These are phyloP conservation scores for Alternaria sp. DNA, from an alignment of 2,329 filamentous ascomycete species.

Conservation along the genomic window DNA sequence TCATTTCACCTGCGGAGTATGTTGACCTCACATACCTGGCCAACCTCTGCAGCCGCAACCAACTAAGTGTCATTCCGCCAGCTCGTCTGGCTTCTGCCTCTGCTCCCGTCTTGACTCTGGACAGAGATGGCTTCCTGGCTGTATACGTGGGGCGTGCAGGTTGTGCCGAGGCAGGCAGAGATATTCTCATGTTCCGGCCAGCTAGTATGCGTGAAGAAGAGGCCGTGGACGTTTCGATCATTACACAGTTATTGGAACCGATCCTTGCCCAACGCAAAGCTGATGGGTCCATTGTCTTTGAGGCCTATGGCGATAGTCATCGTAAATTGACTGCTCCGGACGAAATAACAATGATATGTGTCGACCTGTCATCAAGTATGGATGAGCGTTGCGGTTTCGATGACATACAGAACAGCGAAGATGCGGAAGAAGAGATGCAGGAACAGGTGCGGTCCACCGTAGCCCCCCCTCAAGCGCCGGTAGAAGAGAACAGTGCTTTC, in stretches of 20 bases:
- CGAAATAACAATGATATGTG: slow-evolving; percentile 48
- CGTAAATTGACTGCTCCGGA: slow-evolving; percentile 42
- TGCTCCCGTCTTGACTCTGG: slow-evolving; percentile 47
- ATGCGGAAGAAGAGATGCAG: slow-evolving; percentile 1
- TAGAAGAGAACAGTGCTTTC: slow-evolving; percentile 9
- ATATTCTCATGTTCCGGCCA: slow-evolving; percentile 48
- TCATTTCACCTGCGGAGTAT: background rate
- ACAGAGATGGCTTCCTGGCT: slow-evolving; percentile 44
- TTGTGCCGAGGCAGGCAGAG: slow-evolving; percentile 44
- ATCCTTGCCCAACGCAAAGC: slow-evolving; percentile 41
- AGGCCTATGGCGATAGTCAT: slow-evolving; percentile 42
- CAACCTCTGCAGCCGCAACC: slow-evolving; percentile 36
- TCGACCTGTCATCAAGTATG: slow-evolving; percentile 50
- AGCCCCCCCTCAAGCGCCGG: background rate
- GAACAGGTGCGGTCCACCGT: background rate
- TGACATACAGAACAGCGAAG: slow-evolving; percentile 37
- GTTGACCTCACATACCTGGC: background rate
- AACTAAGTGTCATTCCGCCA: slow-evolving; percentile 42
- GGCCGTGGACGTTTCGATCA: slow-evolving; percentile 45
- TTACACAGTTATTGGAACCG: slow-evolving; percentile 47
- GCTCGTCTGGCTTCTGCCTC: slow-evolving; percentile 38
- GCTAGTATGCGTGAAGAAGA: slow-evolving; percentile 33
- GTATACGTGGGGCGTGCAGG: slow-evolving; percentile 49
- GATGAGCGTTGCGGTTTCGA: slow-evolving; percentile 36
- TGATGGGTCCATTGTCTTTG: slow-evolving; percentile 48